These are phyloP conservation scores for Penicillium pancosmium DNA, from an alignment of 495 filamentous ascomycete genomes.

Conservation along the genomic window DNA sequence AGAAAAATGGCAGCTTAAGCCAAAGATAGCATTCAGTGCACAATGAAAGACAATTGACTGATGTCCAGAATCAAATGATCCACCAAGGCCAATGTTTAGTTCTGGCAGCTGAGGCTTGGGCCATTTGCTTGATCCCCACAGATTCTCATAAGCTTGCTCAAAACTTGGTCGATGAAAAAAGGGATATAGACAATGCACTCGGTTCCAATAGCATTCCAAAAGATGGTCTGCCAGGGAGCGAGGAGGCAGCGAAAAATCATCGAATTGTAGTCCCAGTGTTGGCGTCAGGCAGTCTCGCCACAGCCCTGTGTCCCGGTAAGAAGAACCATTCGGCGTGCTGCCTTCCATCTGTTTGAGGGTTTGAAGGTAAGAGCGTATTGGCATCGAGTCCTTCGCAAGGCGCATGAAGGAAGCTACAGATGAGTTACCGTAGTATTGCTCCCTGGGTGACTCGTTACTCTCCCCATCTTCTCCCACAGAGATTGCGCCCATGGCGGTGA, in stretches of 20 bases:
- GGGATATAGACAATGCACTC: slow-evolving; percentile 46
- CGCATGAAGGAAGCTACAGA: slow-evolving; percentile 49
- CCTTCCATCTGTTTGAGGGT: slow-evolving; percentile 15
- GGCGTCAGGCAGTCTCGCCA: slow-evolving; percentile 24
- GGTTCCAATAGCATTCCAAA: slow-evolving; percentile 42
- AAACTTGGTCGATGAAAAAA: slow-evolving; percentile 51
- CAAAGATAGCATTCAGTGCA: slow-evolving; percentile 50
- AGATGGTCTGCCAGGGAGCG: slow-evolving; percentile 49
- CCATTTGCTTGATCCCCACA: slow-evolving; percentile 39
- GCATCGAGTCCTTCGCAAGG: slow-evolving; percentile 32
- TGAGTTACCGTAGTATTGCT: slow-evolving; percentile 47
- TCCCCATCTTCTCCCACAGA: slow-evolving; percentile 28
- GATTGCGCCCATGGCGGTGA: slow-evolving; percentile 43
- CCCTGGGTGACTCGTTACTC: slow-evolving; percentile 27
- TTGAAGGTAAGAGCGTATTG: slow-evolving; percentile 21
- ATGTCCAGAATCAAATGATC: slow-evolving; percentile 38
- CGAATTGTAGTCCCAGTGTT: slow-evolving; percentile 24
- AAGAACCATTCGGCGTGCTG: slow-evolving; percentile 5
- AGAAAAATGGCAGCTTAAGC: slow-evolving; percentile 47
- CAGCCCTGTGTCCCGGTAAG: slow-evolving; percentile 20
- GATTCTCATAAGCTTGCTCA: slow-evolving; percentile 42
- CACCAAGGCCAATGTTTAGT: slow-evolving; percentile 44
- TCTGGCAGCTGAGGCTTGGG: slow-evolving; percentile 22
- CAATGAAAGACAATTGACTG: slow-evolving; percentile 47
- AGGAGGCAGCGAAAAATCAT: slow-evolving; percentile 42